Conservation (phyloP, 1,284 basidiomycete species). For the Ustilago tritici region DNA sequence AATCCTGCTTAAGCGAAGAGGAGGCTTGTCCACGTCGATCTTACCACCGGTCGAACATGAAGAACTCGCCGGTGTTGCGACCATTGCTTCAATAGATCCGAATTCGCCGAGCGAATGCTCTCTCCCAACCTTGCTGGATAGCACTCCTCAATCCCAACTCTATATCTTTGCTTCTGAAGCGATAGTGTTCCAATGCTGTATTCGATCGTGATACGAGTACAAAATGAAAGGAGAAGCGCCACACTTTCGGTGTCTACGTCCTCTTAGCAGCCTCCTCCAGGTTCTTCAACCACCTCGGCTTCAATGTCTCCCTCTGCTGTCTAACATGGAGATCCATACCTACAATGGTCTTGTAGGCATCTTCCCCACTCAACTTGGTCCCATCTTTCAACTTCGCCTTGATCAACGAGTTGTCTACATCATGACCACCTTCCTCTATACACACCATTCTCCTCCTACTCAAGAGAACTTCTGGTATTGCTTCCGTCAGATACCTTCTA, state of each 20-base stretch:
- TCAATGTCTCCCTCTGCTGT: slow-evolving; percentile 34
- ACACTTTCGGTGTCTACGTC: background rate
- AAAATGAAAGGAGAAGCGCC: background rate
- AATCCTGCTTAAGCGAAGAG: background rate
- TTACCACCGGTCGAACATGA: background rate
- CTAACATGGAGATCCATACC: slow-evolving; percentile 21
- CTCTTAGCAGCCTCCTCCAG: slow-evolving; percentile 14
- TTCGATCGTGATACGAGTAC: slow-evolving; percentile 9
- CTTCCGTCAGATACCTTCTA: slow-evolving; percentile 35
- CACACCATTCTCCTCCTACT: slow-evolving; percentile 36
- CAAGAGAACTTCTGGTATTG: slow-evolving; percentile 28
- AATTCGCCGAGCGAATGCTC: background rate
- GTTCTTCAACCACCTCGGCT: slow-evolving; percentile 46
- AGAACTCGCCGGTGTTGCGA: background rate
- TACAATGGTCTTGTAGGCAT: slow-evolving; percentile 30
- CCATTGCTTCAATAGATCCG: background rate
- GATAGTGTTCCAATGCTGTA: background rate
- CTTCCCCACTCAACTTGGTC: slow-evolving; percentile 18
- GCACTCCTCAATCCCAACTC: background rate
- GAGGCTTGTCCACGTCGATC: slow-evolving; percentile 10
- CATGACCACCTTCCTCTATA: slow-evolving; percentile 22
- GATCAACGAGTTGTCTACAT: slow-evolving; percentile 23
- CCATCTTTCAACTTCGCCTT: slow-evolving; percentile 18
- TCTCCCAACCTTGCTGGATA: background rate
- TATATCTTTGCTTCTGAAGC: background rate